Base-by-base conservation (phyloP, 2,329 filamentous ascomycete genomes). In the Trichoderma breve region DNA sequence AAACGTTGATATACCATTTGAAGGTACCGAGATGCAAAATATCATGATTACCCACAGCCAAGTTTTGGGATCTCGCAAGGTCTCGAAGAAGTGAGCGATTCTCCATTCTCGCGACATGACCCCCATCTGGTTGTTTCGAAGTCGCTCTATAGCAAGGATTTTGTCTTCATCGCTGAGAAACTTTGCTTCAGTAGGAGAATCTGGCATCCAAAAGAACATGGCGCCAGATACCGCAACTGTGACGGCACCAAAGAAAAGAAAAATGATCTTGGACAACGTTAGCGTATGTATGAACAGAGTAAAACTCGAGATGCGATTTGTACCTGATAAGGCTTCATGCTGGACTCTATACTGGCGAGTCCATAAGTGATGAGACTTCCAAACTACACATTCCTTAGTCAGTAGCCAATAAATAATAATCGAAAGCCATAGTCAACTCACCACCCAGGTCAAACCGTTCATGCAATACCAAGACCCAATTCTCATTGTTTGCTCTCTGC, bases 401-500 rank as follows among this genome's bases (percentile, higher is more conserved):
- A 11, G 43, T 32, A 14, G 26, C 71, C 26, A 11, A 39, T 32
- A 6, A 14, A 53, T 30, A 21, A 18, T 53, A 64, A n/a, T n/a
- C n/a, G 3, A 62, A 36, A 36, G 39, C n/a, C 1, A 7, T 12
- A 2, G 15, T 12, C 24, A 30, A 75, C 80, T 39, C 47, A 84
- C 83, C 74, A 89, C 87, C 76, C 86, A 87, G 4, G 87, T 87
- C 4, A 89, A 78, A 3, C 88, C 88, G 69, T 90, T 88, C 85
- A 89, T 90, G 24, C 84, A 85, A 75, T 90, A 89, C 88, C 88
- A 90, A 2, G 84, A 83, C 9, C 86, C 85, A 14, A 87, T 86
- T 3, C 88, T 81, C 64, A 87, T 77, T 0, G 88, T 89, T 77
- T 90, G 88, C 74, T 90, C 88, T 69, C 80, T 81, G 62, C 36